These are phyloP conservation scores for Talaromyces piceae DNA, from an alignment of 2,329 filamentous ascomycete species.

Conservation along the genomic window DNA sequence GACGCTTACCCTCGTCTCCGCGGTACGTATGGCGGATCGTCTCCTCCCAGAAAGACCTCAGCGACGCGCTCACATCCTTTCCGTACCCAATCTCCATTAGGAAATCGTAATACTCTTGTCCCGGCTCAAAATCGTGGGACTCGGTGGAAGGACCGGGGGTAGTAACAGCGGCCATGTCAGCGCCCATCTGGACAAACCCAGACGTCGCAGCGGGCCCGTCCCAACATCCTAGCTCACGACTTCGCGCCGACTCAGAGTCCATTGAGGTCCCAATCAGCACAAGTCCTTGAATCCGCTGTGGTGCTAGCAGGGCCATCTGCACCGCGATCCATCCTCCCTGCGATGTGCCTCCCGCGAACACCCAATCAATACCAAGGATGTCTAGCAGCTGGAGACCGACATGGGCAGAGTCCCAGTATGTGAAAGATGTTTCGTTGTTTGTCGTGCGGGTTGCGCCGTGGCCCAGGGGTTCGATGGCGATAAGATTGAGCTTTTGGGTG, in stretches of 20 bases:
- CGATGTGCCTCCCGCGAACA: constrained; percentile 40
- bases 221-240: constrained; percentile 40
- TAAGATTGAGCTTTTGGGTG: constrained; percentile 35
- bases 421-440: constrained; percentile 35
- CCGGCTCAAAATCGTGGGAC: constrained; percentile 32
- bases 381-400: constrained; percentile 47
- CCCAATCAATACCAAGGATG: constrained; percentile 31
- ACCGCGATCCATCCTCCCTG: constrained; percentile 46
- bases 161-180: constrained; percentile 22
- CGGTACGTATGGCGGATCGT: constrained; percentile 36
- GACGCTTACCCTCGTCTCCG: constrained; percentile 39
- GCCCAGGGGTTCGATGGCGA: constrained; percentile 44
- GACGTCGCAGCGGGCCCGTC: constrained; percentile 26
- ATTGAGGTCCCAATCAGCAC: constrained; percentile 43
- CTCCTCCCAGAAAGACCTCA: constrained; percentile 34
- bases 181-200: constrained; percentile 29
- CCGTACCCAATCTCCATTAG: constrained; percentile 42
- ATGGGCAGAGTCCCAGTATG: constrained; percentile 45
- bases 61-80: constrained; percentile 23
- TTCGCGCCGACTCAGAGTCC: constrained; percentile 37
- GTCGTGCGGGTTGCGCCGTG: constrained; percentile 38
- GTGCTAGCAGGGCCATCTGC: constrained; percentile 42
- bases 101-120: constrained; percentile 34
- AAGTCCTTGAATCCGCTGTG: constrained; percentile 41
- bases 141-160: no score